These are phyloP conservation scores for Emergomyces pasteurianus DNA, from an alignment of 2,329 filamentous ascomycete species.

Conservation along the genomic window DNA sequence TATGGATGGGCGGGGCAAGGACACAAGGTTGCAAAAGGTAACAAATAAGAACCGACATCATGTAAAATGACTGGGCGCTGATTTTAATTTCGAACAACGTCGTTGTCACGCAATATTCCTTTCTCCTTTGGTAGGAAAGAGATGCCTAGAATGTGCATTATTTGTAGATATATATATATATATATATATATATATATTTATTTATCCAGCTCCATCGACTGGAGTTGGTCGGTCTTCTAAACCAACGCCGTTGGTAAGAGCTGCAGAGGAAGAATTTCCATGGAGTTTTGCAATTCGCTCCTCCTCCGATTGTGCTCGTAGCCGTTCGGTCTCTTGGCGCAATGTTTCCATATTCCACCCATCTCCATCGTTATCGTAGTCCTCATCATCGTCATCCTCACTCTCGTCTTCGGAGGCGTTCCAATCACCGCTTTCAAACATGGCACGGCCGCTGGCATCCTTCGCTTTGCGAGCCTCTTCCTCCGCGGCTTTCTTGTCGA, in stretches of 20 bases:
- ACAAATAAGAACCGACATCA: not conserved
- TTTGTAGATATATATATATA: not conserved
- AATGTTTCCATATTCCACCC: constrained; percentile 61
- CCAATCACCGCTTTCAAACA: constrained; percentile 98
- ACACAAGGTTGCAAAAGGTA: not conserved
- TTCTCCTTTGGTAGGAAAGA: not conserved
- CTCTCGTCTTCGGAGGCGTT: constrained; percentile 51
- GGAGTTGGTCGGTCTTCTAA: constrained; percentile 3
- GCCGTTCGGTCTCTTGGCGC: constrained; percentile 69
- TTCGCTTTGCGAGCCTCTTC: constrained; percentile 81
- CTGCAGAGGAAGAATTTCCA: constrained; percentile 13
- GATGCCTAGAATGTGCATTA: not conserved
- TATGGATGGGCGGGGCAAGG: not conserved
- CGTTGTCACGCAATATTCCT: not conserved
- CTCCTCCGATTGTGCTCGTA: constrained; percentile 65
- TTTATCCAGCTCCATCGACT: constrained; percentile 6
- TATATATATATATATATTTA: not conserved
- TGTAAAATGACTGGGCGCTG: not conserved
- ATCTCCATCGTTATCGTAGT: constrained; percentile 41
- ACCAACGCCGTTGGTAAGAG: not conserved
- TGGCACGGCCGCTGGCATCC: constrained; percentile 84
- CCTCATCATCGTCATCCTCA: constrained; percentile 50
- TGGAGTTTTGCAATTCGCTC: constrained; percentile 43
- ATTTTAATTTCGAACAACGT: not conserved
- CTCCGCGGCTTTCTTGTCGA: constrained; percentile 93